Evolutionary conservation across 2,329 filamentous ascomycete genomes (phyloP).

Genomic region (Gliomastix tumulicola): DNA sequence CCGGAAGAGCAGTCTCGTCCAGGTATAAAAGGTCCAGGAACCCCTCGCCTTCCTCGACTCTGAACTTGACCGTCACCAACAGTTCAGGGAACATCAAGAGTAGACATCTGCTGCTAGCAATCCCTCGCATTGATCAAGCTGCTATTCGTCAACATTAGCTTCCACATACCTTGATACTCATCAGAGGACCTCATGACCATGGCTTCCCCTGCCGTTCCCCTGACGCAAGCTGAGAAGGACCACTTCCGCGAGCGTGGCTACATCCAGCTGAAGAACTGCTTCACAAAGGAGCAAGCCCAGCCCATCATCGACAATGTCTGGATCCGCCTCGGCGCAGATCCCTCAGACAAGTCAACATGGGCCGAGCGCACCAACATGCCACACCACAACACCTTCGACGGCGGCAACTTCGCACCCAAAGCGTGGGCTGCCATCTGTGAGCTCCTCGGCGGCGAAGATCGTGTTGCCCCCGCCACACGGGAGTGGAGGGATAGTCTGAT

Average conservation of each 20-base stretch:
- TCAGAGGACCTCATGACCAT: neutral
- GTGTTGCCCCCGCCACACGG: slow-evolving; percentile 36
- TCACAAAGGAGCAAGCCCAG: slow-evolving; percentile 28
- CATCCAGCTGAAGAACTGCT: slow-evolving; percentile 22
- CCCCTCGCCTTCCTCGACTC: no score
- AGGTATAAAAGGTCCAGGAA: no score
- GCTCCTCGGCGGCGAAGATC: slow-evolving; percentile 56
- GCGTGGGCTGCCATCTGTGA: slow-evolving; percentile 64
- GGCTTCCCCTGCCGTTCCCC: slow-evolving; percentile 7
- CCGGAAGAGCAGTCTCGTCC: no score
- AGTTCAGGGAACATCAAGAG: no score
- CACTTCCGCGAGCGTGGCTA: slow-evolving; percentile 32
- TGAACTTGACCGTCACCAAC: no score
- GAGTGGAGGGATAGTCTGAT: slow-evolving; percentile 63
- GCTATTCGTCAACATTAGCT: no score
- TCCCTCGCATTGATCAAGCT: no score
- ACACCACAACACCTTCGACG: slow-evolving; percentile 43
- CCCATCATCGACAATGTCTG: slow-evolving; percentile 39
- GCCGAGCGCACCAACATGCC: slow-evolving; percentile 59
- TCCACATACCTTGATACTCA: neutral
- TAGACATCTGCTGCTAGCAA: no score
- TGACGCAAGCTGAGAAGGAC: slow-evolving; percentile 30
- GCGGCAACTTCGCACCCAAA: slow-evolving; percentile 51
- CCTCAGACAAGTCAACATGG: slow-evolving; percentile 60
- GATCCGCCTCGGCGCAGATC: slow-evolving; percentile 58